Percentiles rank a stretch among this genome's conserved stretches.
phyloP scores from a whole-genome alignment of 2,329 filamentous ascomycete genomes.

The Penicillium crustosum region DNA sequence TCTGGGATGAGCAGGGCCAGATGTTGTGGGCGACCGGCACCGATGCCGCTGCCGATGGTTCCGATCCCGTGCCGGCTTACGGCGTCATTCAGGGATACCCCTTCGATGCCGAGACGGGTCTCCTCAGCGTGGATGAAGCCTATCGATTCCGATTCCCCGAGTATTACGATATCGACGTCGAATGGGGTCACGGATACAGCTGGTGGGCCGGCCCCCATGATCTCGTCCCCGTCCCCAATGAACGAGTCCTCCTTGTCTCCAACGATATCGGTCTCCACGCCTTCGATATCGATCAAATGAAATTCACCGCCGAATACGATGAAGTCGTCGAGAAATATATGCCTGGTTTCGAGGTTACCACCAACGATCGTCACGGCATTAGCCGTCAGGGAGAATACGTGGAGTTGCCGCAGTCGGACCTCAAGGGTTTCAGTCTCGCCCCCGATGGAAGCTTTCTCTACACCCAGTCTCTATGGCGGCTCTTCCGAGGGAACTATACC shows the following conservation, averaged over 20 bases:
- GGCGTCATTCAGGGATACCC: conserved; percentile 24
- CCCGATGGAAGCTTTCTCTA: conserved; percentile 27
- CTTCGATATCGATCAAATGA: conserved; percentile 22
- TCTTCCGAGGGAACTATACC: conserved; percentile 23
- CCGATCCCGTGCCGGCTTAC: conserved; percentile 22
- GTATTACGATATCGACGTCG: conserved; percentile 17
- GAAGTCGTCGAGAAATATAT: conserved; percentile 22
- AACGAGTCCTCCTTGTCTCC: conserved; percentile 25
- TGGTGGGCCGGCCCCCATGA: conserved; percentile 29
- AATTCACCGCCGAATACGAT: conserved; percentile 15
- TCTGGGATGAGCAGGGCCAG: conserved; percentile 28
- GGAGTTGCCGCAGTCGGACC: conserved; percentile 24
- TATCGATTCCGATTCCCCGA: conserved; percentile 16
- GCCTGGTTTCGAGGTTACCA: conserved; percentile 27
- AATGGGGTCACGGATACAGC: conserved; percentile 26
- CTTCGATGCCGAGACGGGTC: conserved; percentile 20
- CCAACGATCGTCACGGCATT: conserved; percentile 22
- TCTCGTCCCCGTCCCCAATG: conserved; percentile 27
- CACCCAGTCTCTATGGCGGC: conserved; percentile 24
- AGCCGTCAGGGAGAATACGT: conserved; percentile 18
- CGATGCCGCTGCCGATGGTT: conserved; percentile 26
- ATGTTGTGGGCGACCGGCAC: conserved; percentile 27
- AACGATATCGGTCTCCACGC: conserved; percentile 24
- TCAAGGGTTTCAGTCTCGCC: conserved; percentile 28
- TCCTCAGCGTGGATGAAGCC: conserved; percentile 16